A percentile compares a stretch with the other conserved stretches of the same genome.
These are phyloP conservation scores for Tolypocladium capitatum DNA, from an alignment of 2,329 filamentous ascomycete genomes.

Conservation along the genomic window DNA sequence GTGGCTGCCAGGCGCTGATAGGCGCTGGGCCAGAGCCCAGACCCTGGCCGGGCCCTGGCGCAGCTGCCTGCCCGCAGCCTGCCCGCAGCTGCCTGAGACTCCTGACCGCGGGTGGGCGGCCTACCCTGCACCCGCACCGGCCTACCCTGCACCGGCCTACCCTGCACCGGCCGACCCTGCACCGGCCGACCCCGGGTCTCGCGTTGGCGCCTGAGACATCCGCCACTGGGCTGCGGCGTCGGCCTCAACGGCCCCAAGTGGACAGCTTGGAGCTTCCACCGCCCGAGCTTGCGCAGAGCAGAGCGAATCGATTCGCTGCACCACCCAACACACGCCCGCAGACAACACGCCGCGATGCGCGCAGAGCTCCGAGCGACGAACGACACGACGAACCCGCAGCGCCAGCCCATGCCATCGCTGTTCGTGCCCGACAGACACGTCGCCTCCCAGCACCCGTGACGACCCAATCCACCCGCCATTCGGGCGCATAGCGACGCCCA, in stretches of 20 bases:
- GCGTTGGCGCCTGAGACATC: neutral
- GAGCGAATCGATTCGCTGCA: neutral
- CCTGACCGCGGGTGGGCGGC: too few species aligned
- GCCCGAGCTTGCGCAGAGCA: neutral
- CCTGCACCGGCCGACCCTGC: neutral
- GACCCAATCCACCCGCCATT: neutral
- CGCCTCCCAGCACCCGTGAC: neutral
- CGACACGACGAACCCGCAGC: neutral
- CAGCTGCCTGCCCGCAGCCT: too few species aligned
- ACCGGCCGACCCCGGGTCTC: neutral
- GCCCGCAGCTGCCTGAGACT: too few species aligned
- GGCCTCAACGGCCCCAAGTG: constrained; percentile 2
- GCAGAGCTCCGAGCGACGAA: neutral
- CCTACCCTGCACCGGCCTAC: too few species aligned
- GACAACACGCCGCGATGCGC: neutral
- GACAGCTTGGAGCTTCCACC: neutral
- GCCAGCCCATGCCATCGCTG: neutral
- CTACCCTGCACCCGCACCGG: too few species aligned
- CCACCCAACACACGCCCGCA: neutral
- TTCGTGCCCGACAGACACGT: neutral
- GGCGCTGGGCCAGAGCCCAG: neutral
- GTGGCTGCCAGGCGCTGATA: neutral
- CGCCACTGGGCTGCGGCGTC: neutral
- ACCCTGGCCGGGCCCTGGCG: neutral
- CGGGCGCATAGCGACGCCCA: neutral